Base-by-base conservation (phyloP, 345 rosid genomes). In the Sonneratia alba region DNA sequence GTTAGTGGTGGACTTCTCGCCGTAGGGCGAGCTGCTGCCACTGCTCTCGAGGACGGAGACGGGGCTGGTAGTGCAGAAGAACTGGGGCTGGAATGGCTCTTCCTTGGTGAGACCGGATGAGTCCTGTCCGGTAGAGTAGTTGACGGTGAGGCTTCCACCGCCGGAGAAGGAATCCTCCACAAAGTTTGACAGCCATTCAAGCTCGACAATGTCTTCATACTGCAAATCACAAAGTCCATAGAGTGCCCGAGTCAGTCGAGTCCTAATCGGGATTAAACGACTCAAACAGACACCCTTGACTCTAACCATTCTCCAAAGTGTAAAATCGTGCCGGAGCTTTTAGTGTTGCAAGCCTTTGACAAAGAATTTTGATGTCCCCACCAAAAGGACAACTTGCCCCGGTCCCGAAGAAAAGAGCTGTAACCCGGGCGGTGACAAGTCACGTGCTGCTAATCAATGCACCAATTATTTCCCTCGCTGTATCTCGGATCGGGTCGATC, bases 31-130 rank as follows among this genome's bases (percentile, higher is more conserved):
- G 34, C 32, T 57, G 11, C 51, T 47, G 77, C 89, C 85, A 81
- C 99, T 88, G 81, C 99, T 96, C 70, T 96, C 98, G 13, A 96
- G 91, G 6, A 92, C 99, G 4, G 98, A 96, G 73, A 92, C 87
- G 0, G 98, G 98, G 77, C 98, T 96, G 15, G 95, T 86, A 40
- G 83, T 47, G 51, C 51, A 47, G 51, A 47, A 47, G 51, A 47
- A 47, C 51, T 47, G 51, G 51, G 51, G 88, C 77, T 77, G 89
- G 83, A 92, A 56, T 36, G 45, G 40, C 57, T 57, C 71, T 5
- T 53, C 68, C 27, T 27, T 75, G 69, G 2, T 69, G 65, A 16
- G 1, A 7, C 40, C 42, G 72, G 56, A 45, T 4, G 37, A 18
- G 53, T 73, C 16, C 2, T 38, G 51, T 15, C 59, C 11, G 38